A percentile compares a stretch with the other conserved stretches of the same genome.
These are phyloP conservation scores for Mortierella alpina DNA, from an alignment of 192 early-diverging fungal species.

Conservation along the genomic window DNA sequence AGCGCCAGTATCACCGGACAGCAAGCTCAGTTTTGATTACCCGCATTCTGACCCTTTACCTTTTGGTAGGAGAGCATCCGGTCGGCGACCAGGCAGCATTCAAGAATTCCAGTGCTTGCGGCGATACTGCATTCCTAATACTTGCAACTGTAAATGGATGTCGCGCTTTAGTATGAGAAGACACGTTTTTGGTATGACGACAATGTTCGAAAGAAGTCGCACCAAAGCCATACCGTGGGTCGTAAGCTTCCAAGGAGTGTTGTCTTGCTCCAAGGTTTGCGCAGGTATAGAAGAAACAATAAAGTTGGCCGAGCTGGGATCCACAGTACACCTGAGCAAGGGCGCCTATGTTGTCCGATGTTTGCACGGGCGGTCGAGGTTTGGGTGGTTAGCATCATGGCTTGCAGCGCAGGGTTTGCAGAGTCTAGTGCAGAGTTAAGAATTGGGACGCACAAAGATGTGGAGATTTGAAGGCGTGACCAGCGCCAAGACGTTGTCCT, in stretches of 20 bases:
- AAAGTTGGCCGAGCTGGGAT: slow-evolving; percentile 8
- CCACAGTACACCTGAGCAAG: not conserved
- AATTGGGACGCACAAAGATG: slow-evolving; percentile 27
- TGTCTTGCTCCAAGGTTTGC: not conserved
- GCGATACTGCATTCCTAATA: slow-evolving; percentile 18
- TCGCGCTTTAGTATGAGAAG: no score
- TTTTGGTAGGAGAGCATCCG: slow-evolving; percentile 24
- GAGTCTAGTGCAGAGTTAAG: no score
- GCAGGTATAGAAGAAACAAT: slow-evolving; percentile 13
- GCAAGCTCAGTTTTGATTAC: not conserved
- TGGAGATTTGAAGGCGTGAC: slow-evolving; percentile 31
- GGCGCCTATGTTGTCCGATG: slow-evolving; percentile 17
- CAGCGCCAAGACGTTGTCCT: slow-evolving; percentile 43
- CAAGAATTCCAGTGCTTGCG: slow-evolving; percentile 13
- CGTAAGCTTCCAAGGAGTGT: slow-evolving; percentile 25
- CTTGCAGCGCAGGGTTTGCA: not conserved
- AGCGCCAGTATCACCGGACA: not conserved
- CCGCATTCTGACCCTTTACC: slow-evolving; percentile 8
- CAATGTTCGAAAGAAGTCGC: not conserved
- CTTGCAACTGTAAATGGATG: slow-evolving; percentile 1
- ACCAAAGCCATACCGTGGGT: slow-evolving; percentile 4
- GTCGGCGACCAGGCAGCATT: slow-evolving; percentile 42
- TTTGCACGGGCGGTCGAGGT: not conserved
- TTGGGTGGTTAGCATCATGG: not conserved
- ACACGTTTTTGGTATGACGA: not conserved